A percentile compares a stretch with the other conserved stretches of the same genome.
Evolutionary conservation across 2,329 filamentous ascomycete species (phyloP).

Genomic region (Tolypocladium inflatum): DNA sequence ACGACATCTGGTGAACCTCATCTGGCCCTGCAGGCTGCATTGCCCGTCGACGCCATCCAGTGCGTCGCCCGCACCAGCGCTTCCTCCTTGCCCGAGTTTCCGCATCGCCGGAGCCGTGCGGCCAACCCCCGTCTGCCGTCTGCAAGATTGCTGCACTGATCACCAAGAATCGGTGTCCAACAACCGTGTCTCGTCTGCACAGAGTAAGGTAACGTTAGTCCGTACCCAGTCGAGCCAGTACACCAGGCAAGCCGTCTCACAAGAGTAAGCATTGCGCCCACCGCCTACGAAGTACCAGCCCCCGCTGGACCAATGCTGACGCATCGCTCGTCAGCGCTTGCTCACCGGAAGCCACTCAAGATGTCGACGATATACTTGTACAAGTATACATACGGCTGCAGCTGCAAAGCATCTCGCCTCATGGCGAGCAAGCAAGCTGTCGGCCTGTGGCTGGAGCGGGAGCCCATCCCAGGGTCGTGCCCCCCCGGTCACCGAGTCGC

Average conservation of each 20-base stretch:
- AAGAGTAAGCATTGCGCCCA: not conserved
- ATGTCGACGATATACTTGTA: not conserved
- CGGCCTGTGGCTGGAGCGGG: not conserved
- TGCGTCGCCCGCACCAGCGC: not conserved
- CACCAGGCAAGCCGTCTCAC: not conserved
- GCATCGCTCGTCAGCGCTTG: conserved; percentile 1
- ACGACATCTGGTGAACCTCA: not conserved
- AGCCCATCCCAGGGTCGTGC: not conserved
- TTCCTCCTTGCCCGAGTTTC: not conserved
- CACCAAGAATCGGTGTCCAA: not conserved
- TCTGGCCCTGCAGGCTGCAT: not conserved
- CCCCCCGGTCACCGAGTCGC: conserved; percentile 6
- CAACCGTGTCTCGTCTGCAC: not conserved
- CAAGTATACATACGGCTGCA: not conserved
- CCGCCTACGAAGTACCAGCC: not conserved
- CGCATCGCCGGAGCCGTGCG: not conserved
- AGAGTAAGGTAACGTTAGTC: too few species aligned
- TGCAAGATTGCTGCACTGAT: not conserved
- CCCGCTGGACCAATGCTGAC: not conserved
- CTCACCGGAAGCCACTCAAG: not conserved
- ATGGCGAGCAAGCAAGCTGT: not conserved
- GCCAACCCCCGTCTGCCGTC: not conserved
- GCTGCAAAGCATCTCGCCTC: not conserved
- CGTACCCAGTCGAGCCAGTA: not conserved
- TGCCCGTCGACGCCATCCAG: not conserved